Evolutionary conservation across 345 rosid genomes (phyloP).

Genomic region (Corchorus olitorius): DNA sequence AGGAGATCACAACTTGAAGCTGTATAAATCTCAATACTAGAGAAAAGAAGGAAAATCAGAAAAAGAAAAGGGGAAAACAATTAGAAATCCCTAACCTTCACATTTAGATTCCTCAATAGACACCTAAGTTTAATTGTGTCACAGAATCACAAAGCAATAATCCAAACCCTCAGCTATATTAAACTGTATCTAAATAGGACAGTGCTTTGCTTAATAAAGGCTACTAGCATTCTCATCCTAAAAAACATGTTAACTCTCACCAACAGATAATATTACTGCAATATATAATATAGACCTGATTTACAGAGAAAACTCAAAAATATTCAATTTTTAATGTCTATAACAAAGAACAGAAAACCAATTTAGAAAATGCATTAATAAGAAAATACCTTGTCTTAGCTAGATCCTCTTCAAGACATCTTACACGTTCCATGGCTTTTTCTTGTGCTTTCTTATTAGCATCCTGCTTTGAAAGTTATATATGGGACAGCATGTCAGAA

Average conservation of each 20-base stretch:
- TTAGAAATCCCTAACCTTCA: not conserved
- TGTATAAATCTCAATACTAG: not conserved
- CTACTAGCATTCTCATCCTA: not conserved
- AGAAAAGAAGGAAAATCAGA: not conserved
- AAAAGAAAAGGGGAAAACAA: not conserved
- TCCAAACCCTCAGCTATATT: not conserved
- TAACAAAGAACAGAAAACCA: not conserved
- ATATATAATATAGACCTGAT: not conserved
- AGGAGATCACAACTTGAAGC: not conserved
- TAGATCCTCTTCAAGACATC: conserved; percentile 80
- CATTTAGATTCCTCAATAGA: not conserved
- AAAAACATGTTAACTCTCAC: not conserved
- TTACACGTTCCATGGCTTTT: conserved; percentile 62
- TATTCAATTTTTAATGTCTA: not conserved
- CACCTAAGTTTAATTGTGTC: not conserved
- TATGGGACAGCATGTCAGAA: conserved; percentile 21
- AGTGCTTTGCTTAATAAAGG: not conserved
- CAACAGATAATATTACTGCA: not conserved
- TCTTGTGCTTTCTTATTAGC: conserved; percentile 80
- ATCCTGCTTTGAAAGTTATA: conserved; percentile 50
- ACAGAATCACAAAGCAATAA: conserved; percentile 1
- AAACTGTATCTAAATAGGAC: not conserved
- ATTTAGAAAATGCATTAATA: not conserved
- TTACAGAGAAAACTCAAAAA: not conserved
- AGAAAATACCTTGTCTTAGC: conserved; percentile 59